Evolutionary conservation across 768 basidiomycete species (phyloP).

Genomic region (Suillus tomentosus): DNA sequence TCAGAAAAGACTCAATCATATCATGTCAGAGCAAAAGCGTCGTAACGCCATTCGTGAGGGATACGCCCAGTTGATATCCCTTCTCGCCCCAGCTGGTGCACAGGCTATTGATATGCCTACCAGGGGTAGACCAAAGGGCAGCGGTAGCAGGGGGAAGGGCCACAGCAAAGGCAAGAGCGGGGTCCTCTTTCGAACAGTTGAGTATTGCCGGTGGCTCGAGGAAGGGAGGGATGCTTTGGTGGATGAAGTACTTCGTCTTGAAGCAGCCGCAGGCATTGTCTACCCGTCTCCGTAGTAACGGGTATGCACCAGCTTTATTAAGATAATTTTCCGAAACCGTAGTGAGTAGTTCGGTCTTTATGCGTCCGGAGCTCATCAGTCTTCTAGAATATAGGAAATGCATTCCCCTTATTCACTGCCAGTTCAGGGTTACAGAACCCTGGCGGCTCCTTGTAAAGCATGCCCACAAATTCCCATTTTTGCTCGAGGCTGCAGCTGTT

Average conservation of each 20-base stretch:
- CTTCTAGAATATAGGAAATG: not conserved
- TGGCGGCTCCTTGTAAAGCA: not conserved
- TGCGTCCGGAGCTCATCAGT: not conserved
- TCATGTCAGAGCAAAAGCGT: slow-evolving; percentile 93
- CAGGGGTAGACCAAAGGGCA: slow-evolving; percentile 79
- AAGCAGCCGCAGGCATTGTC: slow-evolving; percentile 62
- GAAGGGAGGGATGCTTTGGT: slow-evolving; percentile 72
- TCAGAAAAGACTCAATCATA: slow-evolving; percentile 89
- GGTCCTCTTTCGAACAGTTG: slow-evolving; percentile 82
- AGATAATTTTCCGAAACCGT: not conserved
- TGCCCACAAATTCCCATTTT: not conserved
- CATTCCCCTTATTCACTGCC: not conserved
- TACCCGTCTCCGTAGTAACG: slow-evolving; percentile 1
- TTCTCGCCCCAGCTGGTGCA: slow-evolving; percentile 79
- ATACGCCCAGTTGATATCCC: slow-evolving; percentile 80
- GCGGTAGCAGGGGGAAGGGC: slow-evolving; percentile 62
- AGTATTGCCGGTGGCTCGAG: slow-evolving; percentile 86
- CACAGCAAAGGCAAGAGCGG: slow-evolving; percentile 88
- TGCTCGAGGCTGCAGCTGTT: too few species aligned
- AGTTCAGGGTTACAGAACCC: not conserved
- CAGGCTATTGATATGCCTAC: slow-evolving; percentile 74
- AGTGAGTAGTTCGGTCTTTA: not conserved
- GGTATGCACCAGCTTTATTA: not conserved
- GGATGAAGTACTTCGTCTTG: slow-evolving; percentile 67
- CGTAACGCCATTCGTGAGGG: slow-evolving; percentile 90